Percentiles rank a stretch among this genome's conserved stretches.
Evolutionary conservation across 495 filamentous ascomycete genomes (phyloP).

Genomic region (Penicillium paxilli): DNA sequence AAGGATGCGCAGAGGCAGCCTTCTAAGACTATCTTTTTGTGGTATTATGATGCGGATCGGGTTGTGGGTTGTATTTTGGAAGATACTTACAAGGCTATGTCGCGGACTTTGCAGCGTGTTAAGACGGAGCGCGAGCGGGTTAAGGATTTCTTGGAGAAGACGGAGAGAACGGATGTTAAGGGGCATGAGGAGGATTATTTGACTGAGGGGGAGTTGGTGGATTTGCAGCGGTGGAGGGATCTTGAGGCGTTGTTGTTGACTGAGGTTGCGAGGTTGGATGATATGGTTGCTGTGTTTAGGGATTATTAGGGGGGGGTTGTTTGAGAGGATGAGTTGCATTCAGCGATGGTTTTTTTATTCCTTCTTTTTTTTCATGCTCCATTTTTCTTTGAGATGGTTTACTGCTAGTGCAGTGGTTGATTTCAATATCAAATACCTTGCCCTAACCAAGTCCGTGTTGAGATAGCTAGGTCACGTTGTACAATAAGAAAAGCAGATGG

Average conservation of each 20-base stretch:
- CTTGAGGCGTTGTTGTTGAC: conserved; percentile 74
- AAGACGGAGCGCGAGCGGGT: conserved; percentile 67
- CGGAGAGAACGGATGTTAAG: conserved; percentile 77
- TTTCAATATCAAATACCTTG: no score
- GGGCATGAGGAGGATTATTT: conserved; percentile 79
- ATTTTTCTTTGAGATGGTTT: no score
- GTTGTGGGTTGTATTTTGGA: conserved; percentile 65
- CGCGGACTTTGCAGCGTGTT: conserved; percentile 75
- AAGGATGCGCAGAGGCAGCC: conserved; percentile 76
- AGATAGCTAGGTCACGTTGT: no score
- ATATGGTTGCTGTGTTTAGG: conserved; percentile 75
- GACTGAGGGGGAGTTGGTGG: conserved; percentile 62
- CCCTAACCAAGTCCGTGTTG: no score
- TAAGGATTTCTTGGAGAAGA: conserved; percentile 68
- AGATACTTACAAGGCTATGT: conserved; percentile 84
- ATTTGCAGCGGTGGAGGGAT: conserved; percentile 65
- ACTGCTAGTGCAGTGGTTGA: no score
- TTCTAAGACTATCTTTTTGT: conserved; percentile 80
- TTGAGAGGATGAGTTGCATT: no score
- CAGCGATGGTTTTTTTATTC: no score
- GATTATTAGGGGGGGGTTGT: no score
- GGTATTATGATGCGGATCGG: conserved; percentile 80
- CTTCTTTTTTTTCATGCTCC: no score
- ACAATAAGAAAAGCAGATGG: no score
- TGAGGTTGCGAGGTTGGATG: conserved; percentile 78